phyloP scores from a whole-genome alignment of 306 rosid species.

The Lablab purpureus region DNA sequence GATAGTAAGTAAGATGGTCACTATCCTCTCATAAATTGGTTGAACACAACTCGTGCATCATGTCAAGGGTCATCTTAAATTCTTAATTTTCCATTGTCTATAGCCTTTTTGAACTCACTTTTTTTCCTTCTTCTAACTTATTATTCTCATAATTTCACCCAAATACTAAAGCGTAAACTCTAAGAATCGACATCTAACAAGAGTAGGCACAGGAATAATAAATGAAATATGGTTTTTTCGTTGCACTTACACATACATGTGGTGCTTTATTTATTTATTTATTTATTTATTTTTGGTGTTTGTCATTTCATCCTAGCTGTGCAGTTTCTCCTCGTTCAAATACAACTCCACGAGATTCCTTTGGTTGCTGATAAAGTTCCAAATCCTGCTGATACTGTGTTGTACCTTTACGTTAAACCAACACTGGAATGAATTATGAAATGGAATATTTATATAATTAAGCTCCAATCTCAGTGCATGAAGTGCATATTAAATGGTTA shows the following conservation, averaged over 20 bases:
- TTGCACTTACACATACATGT: slow-evolving; percentile 12
- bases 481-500: slow-evolving; percentile 36
- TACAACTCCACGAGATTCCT: slow-evolving; percentile 62
- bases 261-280: neutral
- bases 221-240: neutral
- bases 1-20: slow-evolving; percentile 40
- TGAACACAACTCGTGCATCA: slow-evolving; percentile 35
- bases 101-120: neutral
- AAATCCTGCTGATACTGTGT: slow-evolving; percentile 46
- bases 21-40: slow-evolving; percentile 45
- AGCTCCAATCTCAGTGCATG: slow-evolving; percentile 52
- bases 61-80: slow-evolving; percentile 13
- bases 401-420: slow-evolving; percentile 55
- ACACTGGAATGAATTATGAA: slow-evolving; percentile 15
- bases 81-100: slow-evolving; percentile 24
- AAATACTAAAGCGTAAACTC: slow-evolving; percentile 5
- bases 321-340: slow-evolving; percentile 50
- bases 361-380: slow-evolving; percentile 47
- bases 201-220: neutral
- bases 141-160: neutral
- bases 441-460: slow-evolving; percentile 17
- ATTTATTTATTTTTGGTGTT: neutral
- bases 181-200: slow-evolving; percentile 8
- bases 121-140: neutral
- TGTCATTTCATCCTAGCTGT: slow-evolving; percentile 50